Evolutionary conservation across 148 eudicot genomes (phyloP).

Genomic region (Vaccinium macrocarpon): DNA sequence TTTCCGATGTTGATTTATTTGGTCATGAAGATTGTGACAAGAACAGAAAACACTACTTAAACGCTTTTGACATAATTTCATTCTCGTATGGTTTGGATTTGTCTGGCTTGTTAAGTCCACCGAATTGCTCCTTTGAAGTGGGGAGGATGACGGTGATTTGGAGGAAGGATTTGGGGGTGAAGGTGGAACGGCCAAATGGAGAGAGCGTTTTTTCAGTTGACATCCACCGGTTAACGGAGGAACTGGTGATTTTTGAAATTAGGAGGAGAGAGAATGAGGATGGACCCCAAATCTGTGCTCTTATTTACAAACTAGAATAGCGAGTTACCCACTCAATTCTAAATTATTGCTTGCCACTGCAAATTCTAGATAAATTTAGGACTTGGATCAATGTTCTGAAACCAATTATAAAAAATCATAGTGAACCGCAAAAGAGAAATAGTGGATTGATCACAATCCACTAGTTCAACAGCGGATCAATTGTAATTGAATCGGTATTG

Average conservation of each 20-base stretch:
- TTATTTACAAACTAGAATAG: slow-evolving; percentile 28
- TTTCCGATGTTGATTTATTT: not conserved
- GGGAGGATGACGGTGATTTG: slow-evolving; percentile 28
- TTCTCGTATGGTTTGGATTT: slow-evolving; percentile 53
- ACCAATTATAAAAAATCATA: too few species aligned
- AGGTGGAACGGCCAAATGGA: slow-evolving; percentile 38
- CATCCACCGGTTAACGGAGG: slow-evolving; percentile 44
- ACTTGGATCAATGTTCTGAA: not conserved
- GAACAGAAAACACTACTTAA: slow-evolving; percentile 15
- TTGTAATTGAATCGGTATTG: not conserved
- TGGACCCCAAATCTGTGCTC: slow-evolving; percentile 29
- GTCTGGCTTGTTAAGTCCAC: slow-evolving; percentile 46
- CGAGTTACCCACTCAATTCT: slow-evolving; percentile 10
- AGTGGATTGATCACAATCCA: not conserved
- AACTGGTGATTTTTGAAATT: slow-evolving; percentile 45
- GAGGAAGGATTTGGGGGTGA: slow-evolving; percentile 32
- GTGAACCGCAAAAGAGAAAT: not conserved
- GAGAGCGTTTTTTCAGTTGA: slow-evolving; percentile 30
- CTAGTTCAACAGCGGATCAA: not conserved
- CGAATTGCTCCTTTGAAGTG: not conserved
- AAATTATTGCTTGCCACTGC: not conserved
- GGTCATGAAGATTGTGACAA: slow-evolving; percentile 11
- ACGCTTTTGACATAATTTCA: slow-evolving; percentile 71
- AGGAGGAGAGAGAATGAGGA: slow-evolving; percentile 33
- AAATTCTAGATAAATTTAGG: not conserved